Base-by-base conservation (phyloP, 2,329 filamentous ascomycete genomes). In the Colletotrichum higginsianum region DNA sequence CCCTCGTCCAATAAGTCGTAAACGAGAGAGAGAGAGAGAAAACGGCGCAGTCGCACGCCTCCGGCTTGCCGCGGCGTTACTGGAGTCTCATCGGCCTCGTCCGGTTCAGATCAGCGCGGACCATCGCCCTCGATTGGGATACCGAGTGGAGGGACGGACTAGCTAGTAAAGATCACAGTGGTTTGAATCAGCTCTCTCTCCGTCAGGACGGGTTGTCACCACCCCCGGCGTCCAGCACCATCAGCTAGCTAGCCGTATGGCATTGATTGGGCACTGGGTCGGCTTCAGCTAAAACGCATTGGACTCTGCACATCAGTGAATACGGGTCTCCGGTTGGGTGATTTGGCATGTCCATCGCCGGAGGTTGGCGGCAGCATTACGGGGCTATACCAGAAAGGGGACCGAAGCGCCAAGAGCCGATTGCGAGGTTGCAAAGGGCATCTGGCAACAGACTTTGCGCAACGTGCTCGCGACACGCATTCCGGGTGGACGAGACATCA, bases 321-420 rank as follows among this genome's bases (percentile, higher is more conserved):
- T 62, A 58, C 50, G 38, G 52, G 42, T 57, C 13, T 38, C 35
- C 38, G n/a, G 15, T 47, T 52, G 30, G 52, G 50, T 57, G 46
- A 9, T 30, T 66, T 35, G 64, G 30, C 21, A 23, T 38, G 64
- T 26, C 40, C 12, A 26, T 21, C 49, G 15, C 12, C 21, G 38
- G 44, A 18, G 47, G 30, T 50, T 61, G 64, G 23, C 35, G 55
- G 26, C 21, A 38, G 42, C 11, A 35, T n/a, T 46, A 61, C 42
- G 56, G 67, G 67, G 50, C 65, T 71, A 55, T 71, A 58, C 68
- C 65, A 23, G 26, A 63, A 55, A 21, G 35, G 65, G 58, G 35
- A 68, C 68, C 68, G 68, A 71, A 30, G 68, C 47, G 68, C 68
- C 68, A 71, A 71, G 68, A 71, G 52, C 30, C 38, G 58, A 26